phyloP scores from a whole-genome alignment of 2,329 filamentous ascomycete species.

The Chaetomiaceae sp. region DNA sequence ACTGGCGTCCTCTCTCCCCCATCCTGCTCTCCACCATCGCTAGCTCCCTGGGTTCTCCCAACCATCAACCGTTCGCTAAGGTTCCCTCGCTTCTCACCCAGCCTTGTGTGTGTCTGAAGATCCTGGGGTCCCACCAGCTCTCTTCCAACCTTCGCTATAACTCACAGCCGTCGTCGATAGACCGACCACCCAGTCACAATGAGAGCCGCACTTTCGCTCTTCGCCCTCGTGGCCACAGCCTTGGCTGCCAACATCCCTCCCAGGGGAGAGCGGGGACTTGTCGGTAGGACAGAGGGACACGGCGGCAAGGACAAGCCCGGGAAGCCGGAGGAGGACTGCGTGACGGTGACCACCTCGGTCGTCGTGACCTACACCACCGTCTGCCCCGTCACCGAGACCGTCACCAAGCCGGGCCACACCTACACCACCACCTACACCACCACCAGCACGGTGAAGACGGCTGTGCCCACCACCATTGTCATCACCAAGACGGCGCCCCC shows the following conservation, averaged over 20 bases:
- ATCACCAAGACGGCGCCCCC: conserved; percentile 22
- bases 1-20: conserved; percentile 8
- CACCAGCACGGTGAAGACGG: conserved; percentile 38
- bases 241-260: conserved; percentile 27
- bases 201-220: conserved; percentile 32
- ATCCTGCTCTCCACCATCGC: conserved; percentile 19
- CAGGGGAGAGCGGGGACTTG: conserved; percentile 5
- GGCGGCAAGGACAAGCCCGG: conserved; percentile 9
- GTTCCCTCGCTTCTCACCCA: conserved; percentile 27
- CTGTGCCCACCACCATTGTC: conserved; percentile 28
- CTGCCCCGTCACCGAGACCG: conserved; percentile 44
- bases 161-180: conserved; percentile 12
- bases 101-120: conserved; percentile 15
- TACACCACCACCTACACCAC: conserved; percentile 44
- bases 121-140: not conserved
- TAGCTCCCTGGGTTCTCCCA: conserved; percentile 17
- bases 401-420: conserved; percentile 36
- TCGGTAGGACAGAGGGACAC: not conserved
- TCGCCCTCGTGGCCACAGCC: conserved; percentile 30
- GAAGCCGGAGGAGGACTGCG: conserved; percentile 6
- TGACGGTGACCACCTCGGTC: conserved; percentile 23
- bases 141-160: conserved; percentile 5
- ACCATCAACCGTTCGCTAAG: conserved; percentile 31
- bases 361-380: conserved; percentile 29
- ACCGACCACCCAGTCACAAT: conserved; percentile 24